These are phyloP conservation scores for Chlorokybus atmophyticus DNA, from an alignment of 139 green algal species.

Conservation along the genomic window DNA sequence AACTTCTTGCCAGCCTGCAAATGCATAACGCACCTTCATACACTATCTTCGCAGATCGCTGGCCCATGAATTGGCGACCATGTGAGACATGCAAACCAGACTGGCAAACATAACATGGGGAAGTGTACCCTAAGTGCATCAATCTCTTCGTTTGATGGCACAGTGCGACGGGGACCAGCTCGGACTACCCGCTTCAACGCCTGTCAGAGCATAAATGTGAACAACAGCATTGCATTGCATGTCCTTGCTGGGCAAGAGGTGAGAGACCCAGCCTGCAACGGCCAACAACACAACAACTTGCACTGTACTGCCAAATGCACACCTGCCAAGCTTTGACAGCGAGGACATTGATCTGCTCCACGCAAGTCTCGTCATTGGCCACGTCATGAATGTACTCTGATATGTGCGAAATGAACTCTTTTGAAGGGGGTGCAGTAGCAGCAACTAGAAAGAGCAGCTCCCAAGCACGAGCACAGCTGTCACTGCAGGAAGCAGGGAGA, in stretches of 20 bases:
- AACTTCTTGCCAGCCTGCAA: slow-evolving; percentile 36
- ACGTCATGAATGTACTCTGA: slow-evolving; percentile 74
- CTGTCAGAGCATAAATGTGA: too few relatives aligned
- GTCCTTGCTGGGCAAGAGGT: too few relatives aligned
- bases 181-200: slow-evolving; percentile 77
- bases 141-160: slow-evolving; percentile 77
- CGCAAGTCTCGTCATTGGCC: slow-evolving; percentile 22
- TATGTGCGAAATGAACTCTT: slow-evolving; percentile 59
- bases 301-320: too few relatives aligned
- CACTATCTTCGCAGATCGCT: too few relatives aligned
- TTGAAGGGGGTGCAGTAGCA: slow-evolving; percentile 63
- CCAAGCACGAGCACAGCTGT: slow-evolving; percentile 47
- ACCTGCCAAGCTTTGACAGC: slow-evolving; percentile 54
- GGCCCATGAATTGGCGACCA: too few relatives aligned
- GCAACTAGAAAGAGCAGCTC: slow-evolving; percentile 77
- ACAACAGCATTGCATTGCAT: too few relatives aligned
- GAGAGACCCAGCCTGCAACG: too few relatives aligned
- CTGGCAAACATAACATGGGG: too few relatives aligned
- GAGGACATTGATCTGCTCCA: slow-evolving; percentile 26
- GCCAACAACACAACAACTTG: too few relatives aligned
- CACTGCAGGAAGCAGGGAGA: too few relatives aligned
- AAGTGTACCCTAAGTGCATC: slow-evolving; percentile 49
- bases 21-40: too few relatives aligned
- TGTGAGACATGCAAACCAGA: too few relatives aligned
- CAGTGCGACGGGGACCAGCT: slow-evolving; percentile 61